Conservation (phyloP, 768 basidiomycete species). For the Leccinum fibrillosum region DNA sequence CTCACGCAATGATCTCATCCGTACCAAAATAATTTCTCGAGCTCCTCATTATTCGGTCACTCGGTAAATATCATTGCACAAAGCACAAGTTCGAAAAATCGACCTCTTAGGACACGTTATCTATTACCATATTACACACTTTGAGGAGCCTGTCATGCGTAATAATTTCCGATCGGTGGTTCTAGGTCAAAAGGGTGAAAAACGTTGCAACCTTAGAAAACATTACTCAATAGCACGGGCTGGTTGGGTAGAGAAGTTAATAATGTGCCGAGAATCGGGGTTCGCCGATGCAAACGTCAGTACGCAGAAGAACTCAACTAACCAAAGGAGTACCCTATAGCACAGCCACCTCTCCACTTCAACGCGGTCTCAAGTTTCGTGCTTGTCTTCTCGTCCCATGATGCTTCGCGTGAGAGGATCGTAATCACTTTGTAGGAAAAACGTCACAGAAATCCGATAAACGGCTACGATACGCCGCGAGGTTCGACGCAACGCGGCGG, state of each 20-base stretch:
- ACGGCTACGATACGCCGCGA: neutral
- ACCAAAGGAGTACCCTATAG: neutral
- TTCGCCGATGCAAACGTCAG: neutral
- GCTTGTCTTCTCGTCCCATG: neutral
- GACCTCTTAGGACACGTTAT: neutral
- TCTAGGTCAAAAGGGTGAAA: neutral
- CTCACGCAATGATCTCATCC: neutral
- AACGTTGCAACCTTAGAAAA: neutral
- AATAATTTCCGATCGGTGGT: neutral
- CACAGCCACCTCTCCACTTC: neutral
- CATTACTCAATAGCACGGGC: neutral
- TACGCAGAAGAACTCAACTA: neutral
- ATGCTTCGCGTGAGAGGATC: constrained; percentile 4
- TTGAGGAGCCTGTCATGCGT: neutral
- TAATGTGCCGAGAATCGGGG: neutral
- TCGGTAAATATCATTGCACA: neutral
- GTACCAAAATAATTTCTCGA: neutral
- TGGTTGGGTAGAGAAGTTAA: neutral
- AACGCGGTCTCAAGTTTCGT: neutral
- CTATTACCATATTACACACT: no score
- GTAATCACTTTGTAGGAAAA: neutral
- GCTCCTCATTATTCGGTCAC: neutral
- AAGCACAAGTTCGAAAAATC: neutral
- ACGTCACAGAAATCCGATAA: neutral
- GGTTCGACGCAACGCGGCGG: neutral